Evolutionary conservation across 1,284 basidiomycete genomes (phyloP).

Genomic region (Cystobasidiaceae sp.): DNA sequence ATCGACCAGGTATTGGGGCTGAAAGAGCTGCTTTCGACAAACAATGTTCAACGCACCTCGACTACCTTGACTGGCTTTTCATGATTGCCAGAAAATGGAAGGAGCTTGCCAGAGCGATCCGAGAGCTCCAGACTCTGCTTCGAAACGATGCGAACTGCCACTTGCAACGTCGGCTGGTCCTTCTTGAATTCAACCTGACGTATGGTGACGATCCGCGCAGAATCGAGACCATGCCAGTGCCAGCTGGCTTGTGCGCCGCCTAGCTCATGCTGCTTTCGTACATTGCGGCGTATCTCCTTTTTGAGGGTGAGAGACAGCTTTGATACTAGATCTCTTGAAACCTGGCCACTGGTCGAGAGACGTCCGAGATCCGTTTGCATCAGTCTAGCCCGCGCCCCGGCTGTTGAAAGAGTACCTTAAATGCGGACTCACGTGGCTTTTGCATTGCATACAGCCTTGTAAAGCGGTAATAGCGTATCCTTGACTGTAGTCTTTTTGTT

Average conservation of each 20-base stretch:
- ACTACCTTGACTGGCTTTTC: constrained; percentile 1
- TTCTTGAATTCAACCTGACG: constrained; percentile 16
- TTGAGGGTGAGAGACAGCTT: too few relatives aligned
- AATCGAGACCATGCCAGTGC: constrained; percentile 13
- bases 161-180: constrained; percentile 5
- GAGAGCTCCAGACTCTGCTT: constrained; percentile 15
- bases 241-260: neutral
- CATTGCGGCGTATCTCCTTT: neutral
- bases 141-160: constrained; percentile 3
- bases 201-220: neutral
- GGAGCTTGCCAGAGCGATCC: neutral
- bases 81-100: constrained; percentile 7
- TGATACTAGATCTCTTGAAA: too few relatives aligned
- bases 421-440: too few relatives aligned
- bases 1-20: too few relatives aligned
- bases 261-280: neutral
- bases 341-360: too few relatives aligned
- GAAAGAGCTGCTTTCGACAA: neutral
- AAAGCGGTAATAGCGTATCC: too few relatives aligned
- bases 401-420: too few relatives aligned
- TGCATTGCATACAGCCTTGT: too few relatives aligned
- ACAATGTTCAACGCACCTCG: constrained; percentile 14
- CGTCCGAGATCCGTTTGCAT: too few relatives aligned
- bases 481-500: too few relatives aligned
- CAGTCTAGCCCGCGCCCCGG: too few relatives aligned